phyloP scores from a whole-genome alignment of 2,329 filamentous ascomycete species.

The Helotiales sp. region DNA sequence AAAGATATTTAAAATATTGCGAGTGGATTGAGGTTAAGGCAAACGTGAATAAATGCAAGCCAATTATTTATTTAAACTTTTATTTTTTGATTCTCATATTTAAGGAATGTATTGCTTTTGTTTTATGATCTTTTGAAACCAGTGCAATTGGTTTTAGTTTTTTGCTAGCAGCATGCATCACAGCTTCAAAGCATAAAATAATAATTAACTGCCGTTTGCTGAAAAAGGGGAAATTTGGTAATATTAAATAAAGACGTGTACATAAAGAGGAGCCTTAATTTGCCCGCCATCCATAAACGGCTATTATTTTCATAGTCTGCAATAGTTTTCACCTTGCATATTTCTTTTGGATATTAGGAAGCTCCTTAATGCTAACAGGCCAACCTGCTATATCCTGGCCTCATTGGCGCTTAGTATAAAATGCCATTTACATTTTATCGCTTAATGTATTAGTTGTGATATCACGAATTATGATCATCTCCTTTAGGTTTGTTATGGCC shows the following conservation, averaged over 20 bases:
- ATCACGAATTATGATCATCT: background rate
- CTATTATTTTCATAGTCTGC: background rate
- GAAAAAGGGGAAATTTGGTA: background rate
- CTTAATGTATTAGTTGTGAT: background rate
- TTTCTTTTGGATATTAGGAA: background rate
- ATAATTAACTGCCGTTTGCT: background rate
- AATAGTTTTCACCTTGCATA: background rate
- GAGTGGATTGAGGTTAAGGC: conserved; percentile 5
- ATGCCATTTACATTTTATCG: background rate
- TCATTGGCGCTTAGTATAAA: background rate
- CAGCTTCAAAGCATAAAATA: background rate
- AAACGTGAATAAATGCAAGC: background rate
- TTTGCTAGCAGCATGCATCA: background rate
- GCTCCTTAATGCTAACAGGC: too few relatives aligned
- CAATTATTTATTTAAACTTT: conserved; percentile 7
- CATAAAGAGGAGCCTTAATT: background rate
- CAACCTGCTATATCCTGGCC: background rate
- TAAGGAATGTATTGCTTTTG: background rate
- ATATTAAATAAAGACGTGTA: background rate
- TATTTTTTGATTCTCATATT: conserved; percentile 4
- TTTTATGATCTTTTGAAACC: background rate
- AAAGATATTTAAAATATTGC: background rate
- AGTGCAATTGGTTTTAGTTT: background rate
- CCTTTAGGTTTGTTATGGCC: too few relatives aligned
- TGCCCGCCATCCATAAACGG: background rate